Evolutionary conservation across 441 rosid genomes (phyloP), one percentile per base, ranked within the genome.

Genomic region (Viola pubescens): DNA sequence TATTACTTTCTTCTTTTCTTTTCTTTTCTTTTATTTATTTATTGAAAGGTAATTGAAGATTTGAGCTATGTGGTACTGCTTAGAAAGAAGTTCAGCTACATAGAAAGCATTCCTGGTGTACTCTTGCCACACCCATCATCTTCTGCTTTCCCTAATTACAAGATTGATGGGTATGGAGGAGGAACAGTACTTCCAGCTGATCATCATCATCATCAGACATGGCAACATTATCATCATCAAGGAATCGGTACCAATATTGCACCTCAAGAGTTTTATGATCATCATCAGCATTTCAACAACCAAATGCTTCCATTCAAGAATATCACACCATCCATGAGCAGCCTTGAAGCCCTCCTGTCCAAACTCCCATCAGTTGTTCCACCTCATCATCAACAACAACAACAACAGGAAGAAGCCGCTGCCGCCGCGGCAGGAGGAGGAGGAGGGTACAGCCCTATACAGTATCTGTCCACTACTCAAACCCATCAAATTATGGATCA

Each of bases 281-380:
- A 84, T 45, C 75, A 26, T 26, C 34, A 26, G 34, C 34, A 82
- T 46, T 69, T 67, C 67, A 72, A 77, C 65, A 72, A 75, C 43
- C 75, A 61, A 48, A 26, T 26, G 34, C 34, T 54, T 12, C 75
- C 81, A 9, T 78, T 83, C 76, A 83, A 81, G 75, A 76, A 16
- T 16, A 16, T 92, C 63, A 81, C 89, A 0, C 98, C 98, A 16
- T 87, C 98, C n/a, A 92, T 92, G 97, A 87, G 89, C 75, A 92
- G 98, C 80, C 91, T 92, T 5, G 97, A 92, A 73, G 97, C 96
- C 12, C 86, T 92, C 56, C 97, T 92, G 56, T 92, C 98, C 3
- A 89, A 89, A 80, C 91, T 92, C 52, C 98, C 98, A 2, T 87
- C 98, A 0, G 98, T 92, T 0, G 82, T 79, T 37, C 95, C 95